Conservation (phyloP, 2,329 filamentous ascomycete species). For the Herpotrichia juniperi region DNA sequence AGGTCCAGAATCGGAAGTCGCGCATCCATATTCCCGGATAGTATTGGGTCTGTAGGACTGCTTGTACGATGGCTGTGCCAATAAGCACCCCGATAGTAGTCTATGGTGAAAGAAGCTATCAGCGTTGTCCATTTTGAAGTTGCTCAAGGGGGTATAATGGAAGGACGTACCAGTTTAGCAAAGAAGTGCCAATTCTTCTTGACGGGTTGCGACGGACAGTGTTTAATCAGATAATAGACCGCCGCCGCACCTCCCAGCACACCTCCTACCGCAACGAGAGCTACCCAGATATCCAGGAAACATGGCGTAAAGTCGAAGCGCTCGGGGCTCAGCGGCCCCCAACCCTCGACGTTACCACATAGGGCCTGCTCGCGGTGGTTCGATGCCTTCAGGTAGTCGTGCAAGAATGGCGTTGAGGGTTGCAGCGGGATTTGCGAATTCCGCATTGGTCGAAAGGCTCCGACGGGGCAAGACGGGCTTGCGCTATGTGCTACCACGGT, state of each 20-base stretch:
- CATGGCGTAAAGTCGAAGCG: constrained; percentile 97
- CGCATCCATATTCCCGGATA: constrained; percentile 73
- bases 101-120: constrained; percentile 44
- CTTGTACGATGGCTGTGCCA: constrained; percentile 72
- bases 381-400: constrained; percentile 62
- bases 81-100: constrained; percentile 71
- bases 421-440: constrained; percentile 42
- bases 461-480: not conserved
- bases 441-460: constrained; percentile 41
- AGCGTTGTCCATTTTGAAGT: constrained; percentile 6
- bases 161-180: constrained; percentile 78
- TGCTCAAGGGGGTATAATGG: not conserved
- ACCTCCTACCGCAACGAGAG: constrained; percentile 77
- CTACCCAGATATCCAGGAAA: constrained; percentile 92
- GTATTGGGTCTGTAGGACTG: constrained; percentile 74
- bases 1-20: constrained; percentile 88
- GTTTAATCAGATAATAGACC: constrained; percentile 78
- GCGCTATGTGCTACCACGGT: not conserved
- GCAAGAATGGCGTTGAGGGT: constrained; percentile 28
- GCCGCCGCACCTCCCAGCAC: constrained; percentile 78
- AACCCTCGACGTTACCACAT: constrained; percentile 89
- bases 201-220: constrained; percentile 69
- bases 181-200: constrained; percentile 92
- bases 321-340: constrained; percentile 87
- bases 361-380: constrained; percentile 66